Conservation (phyloP, 345 rosid species). For the Ceriops zippeliana region DNA sequence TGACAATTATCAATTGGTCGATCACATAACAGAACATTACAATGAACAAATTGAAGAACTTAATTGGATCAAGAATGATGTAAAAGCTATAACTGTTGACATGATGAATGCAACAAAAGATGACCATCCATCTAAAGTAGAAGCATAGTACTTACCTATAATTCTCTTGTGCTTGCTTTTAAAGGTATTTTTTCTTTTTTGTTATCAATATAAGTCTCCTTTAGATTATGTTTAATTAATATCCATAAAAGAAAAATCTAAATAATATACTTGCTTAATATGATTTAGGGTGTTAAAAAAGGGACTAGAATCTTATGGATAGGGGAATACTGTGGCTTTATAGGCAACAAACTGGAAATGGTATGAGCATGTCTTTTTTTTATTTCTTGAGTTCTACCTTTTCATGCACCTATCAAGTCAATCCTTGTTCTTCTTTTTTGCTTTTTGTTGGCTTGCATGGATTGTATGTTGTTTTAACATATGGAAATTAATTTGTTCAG, state of each 20-base stretch:
- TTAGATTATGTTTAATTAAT: too few relatives aligned
- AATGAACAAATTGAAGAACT: background rate
- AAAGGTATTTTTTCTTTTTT: too few relatives aligned
- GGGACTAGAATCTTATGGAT: too few relatives aligned
- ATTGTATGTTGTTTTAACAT: background rate
- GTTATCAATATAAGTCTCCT: too few relatives aligned
- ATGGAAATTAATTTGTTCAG: background rate
- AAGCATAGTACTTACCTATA: background rate
- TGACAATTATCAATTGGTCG: background rate
- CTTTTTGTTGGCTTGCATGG: conserved; percentile 1
- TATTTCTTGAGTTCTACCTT: background rate
- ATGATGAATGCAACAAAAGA: background rate
- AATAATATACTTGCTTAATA: too few relatives aligned
- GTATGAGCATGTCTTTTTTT: conserved; percentile 31
- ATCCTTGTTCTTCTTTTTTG: conserved; percentile 1
- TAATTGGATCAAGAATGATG: background rate
- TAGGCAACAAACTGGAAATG: conserved; percentile 19
- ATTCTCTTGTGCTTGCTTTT: too few relatives aligned
- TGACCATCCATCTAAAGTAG: background rate
- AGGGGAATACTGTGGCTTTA: too few relatives aligned
- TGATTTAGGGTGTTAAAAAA: too few relatives aligned
- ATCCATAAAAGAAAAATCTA: too few relatives aligned
- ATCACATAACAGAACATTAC: background rate
- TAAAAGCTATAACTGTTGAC: background rate
- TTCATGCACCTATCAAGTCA: background rate